Base-by-base conservation (phyloP, 1,284 basidiomycete species). In the Volvariella volvacea region DNA sequence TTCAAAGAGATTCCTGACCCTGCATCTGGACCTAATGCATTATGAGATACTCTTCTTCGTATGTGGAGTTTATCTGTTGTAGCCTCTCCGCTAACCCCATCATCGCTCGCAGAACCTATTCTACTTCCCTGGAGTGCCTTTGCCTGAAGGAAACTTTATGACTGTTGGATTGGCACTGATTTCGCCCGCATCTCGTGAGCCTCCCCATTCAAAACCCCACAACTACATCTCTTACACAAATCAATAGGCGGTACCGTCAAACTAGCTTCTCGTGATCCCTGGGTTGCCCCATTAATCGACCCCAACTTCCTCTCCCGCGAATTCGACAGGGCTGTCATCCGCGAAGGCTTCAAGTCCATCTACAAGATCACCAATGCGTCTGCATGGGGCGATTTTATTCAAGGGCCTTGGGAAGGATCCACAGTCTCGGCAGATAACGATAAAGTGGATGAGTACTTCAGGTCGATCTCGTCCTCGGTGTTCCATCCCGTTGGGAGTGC, bases 401-500 rank as follows among this genome's bases (percentile, higher is more conserved):
- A 52, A 40, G 62, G 46, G 31, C 53, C 57, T 2, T 50, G 44
- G 17, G 50, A 58, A 40, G 54, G 54, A 10, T 50, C 56, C 15
- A 51, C 51, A 3, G 36, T 39, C 10, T 46, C 46, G 3, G 55
- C 49, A 4, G 63, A 60, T 3, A 67, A 72, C 44, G 64, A 50
- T 1, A 55, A 56, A 41, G 59, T 71, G 10, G 53, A 60, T 12
- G 51, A 52, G 2, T 66, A 56, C 40, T 51, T 66, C 32, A 55
- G 59, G 30, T 56, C 52, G 19, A 62, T 59, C 21, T 49, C 59
- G 4, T 56, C 60, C 46, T 63, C 66, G 0, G 54, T 66, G 20
- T 64, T 61, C 49, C 70, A 72, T 46, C 67, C 67, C 0, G 53
- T 61, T 28, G 33, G 57, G 19, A 59, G 55, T 3, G 60, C 59